Evolutionary conservation across 1,284 basidiomycete genomes (phyloP).

Genomic region (Papiliotrema terrestris): DNA sequence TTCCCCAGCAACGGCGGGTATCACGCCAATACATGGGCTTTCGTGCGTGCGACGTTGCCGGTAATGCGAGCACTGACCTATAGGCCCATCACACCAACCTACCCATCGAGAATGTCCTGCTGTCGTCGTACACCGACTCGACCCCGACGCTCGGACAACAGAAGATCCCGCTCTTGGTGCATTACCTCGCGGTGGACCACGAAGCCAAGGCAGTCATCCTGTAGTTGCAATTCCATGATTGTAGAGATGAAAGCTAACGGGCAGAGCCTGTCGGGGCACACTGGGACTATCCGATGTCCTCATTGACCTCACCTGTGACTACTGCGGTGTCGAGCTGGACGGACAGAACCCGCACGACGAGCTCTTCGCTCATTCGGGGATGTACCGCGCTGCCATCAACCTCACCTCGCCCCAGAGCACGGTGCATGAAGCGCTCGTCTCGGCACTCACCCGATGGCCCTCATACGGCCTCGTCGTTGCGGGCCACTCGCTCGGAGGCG

Average conservation of each 20-base stretch:
- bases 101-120: constrained; percentile 51
- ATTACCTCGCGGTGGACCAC: constrained; percentile 53
- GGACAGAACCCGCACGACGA: constrained; percentile 43
- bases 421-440: constrained; percentile 50
- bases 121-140: constrained; percentile 51
- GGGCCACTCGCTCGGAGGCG: constrained; percentile 54
- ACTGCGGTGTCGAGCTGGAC: constrained; percentile 48
- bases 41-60: constrained; percentile 20
- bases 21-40: constrained; percentile 51
- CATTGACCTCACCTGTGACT: constrained; percentile 54
- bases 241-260: constrained; percentile 1
- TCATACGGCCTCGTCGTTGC: constrained; percentile 53
- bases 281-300: constrained; percentile 54
- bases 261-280: constrained; percentile 52
- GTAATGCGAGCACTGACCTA: neutral
- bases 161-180: constrained; percentile 51
- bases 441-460: constrained; percentile 48
- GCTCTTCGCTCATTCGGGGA: constrained; percentile 54
- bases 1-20: constrained; percentile 51
- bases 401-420: constrained; percentile 47
- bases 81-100: constrained; percentile 52
- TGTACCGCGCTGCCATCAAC: constrained; percentile 51
- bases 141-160: constrained; percentile 27
- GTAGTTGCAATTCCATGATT: no score
- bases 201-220: constrained; percentile 49